Evolutionary conservation across 83 land plant species (phyloP), one percentile per base, ranked within the genome.

Genomic region (Isoetes engelmannii): DNA sequence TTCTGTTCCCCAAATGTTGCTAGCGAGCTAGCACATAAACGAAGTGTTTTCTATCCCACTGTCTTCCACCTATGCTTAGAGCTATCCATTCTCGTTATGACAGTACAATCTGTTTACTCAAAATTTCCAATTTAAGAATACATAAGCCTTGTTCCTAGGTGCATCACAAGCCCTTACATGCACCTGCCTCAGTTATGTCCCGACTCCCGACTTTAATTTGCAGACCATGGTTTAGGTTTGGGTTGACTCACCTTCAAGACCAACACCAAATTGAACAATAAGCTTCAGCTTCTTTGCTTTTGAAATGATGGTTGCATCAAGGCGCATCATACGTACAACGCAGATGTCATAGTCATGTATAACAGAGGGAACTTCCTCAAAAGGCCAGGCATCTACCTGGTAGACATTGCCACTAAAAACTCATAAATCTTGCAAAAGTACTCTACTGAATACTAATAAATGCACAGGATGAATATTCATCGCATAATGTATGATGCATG

Each of bases 261-360:
- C 98, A 65, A 93, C 96, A 70, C 98, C 98, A 84, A 79, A 93
- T 59, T 93, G 98, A 83, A 85, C 69, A 57, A 93, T 79, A 13
- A 93, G 85, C 78, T 87, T 87, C 87, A 89, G 80, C 44, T 79
- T 55, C 8, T 48, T 81, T 63, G 98, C 98, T 59, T 65, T 83
- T 28, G 88, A 76, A 69, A 92, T 87, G 5, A 81, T 43, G 18
- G 71, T 59, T 46, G 83, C 58, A 70, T 84, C 89, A 37, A 93
- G 37, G 4, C 68, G 73, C 82, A 65, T 72, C 69, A 62, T 86
- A 65, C 87, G 81, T 0, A 78, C 83, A 8, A 93, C 86, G 63
- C 98, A 93, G 5, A 93, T 69, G 68, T 93, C 85, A 61, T 87
- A 93, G 9, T 80, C 72, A 4, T 43, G 76, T 53, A 93, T 89